Conservation (phyloP, 1,139 yeast species). For the Saccharomyces hybrid region DNA sequence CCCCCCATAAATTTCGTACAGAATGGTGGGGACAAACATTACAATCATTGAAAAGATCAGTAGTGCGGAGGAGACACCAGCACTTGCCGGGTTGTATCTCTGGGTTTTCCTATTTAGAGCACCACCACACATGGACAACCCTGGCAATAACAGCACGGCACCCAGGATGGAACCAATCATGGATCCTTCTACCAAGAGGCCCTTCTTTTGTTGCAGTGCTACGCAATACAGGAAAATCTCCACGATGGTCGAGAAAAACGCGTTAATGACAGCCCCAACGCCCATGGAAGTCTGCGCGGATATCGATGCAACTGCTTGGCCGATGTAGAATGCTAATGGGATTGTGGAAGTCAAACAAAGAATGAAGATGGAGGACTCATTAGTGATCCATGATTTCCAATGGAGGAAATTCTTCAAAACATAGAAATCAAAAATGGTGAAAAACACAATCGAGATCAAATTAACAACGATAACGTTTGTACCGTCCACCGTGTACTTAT, state of each 20-base stretch:
- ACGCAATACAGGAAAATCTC: slow-evolving; percentile 90
- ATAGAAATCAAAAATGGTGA: slow-evolving; percentile 75
- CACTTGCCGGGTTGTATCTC: slow-evolving; percentile 88
- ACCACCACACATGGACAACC: slow-evolving; percentile 95
- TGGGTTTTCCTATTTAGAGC: slow-evolving; percentile 88
- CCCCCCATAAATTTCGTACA: slow-evolving; percentile 85
- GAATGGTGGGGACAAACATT: slow-evolving; percentile 87
- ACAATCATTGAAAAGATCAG: slow-evolving; percentile 81
- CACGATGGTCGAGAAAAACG: slow-evolving; percentile 92
- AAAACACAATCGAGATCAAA: slow-evolving; percentile 66
- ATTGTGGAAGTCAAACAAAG: slow-evolving; percentile 77
- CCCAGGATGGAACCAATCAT: slow-evolving; percentile 91
- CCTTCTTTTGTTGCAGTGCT: slow-evolving; percentile 79
- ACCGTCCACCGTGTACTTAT: slow-evolving; percentile 93
- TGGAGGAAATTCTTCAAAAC: slow-evolving; percentile 48
- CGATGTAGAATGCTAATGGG: slow-evolving; percentile 93
- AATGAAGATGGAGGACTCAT: slow-evolving; percentile 52
- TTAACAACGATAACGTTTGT: slow-evolving; percentile 90
- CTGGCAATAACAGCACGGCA: slow-evolving; percentile 85
- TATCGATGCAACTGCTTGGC: slow-evolving; percentile 97
- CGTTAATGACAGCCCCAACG: slow-evolving; percentile 97
- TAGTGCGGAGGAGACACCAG: slow-evolving; percentile 97
- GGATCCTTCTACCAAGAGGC: slow-evolving; percentile 92
- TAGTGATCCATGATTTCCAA: slow-evolving; percentile 46
- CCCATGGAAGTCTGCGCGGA: slow-evolving; percentile 99